Evolutionary conservation across 2,329 filamentous ascomycete genomes (phyloP).

Genomic region (Metarhizium humberi): DNA sequence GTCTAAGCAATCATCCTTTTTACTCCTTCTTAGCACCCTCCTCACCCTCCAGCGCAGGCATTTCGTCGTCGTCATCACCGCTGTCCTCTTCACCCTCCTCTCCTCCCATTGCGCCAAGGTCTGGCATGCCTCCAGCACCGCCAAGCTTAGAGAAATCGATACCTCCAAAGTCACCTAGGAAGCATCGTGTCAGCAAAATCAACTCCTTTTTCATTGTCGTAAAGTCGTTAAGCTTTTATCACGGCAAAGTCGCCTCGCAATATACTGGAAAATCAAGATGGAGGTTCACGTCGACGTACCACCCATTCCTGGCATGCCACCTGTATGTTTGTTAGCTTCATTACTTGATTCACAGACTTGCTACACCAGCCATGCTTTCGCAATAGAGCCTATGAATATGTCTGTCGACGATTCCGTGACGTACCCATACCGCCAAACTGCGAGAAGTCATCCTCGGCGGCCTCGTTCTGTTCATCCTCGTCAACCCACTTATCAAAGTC

Average conservation of each 20-base stretch:
- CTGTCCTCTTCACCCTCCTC: slow-evolving; percentile 38
- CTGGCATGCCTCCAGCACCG: slow-evolving; percentile 30
- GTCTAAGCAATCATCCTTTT: slow-evolving; percentile 9
- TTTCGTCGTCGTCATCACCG: slow-evolving; percentile 67
- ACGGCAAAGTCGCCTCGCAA: not conserved
- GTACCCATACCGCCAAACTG: slow-evolving; percentile 58
- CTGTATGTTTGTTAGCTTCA: slow-evolving; percentile 18
- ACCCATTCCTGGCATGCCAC: slow-evolving; percentile 46
- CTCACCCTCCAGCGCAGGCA: slow-evolving; percentile 61
- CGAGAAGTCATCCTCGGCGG: slow-evolving; percentile 68
- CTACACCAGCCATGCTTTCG: not conserved
- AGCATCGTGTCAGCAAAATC: not conserved
- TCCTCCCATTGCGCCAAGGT: slow-evolving; percentile 31
- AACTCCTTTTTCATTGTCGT: not conserved
- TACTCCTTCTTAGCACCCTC: slow-evolving; percentile 33
- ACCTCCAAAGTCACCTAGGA: slow-evolving; percentile 63
- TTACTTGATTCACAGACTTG: not conserved
- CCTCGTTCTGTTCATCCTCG: slow-evolving; percentile 95
- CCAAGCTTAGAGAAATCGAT: slow-evolving; percentile 93
- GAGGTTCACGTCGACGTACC: slow-evolving; percentile 25
- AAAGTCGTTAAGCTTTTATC: not conserved
- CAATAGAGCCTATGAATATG: not conserved
- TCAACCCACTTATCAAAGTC: slow-evolving; percentile 99
- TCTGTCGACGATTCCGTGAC: slow-evolving; percentile 17
- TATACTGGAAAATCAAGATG: not conserved